A percentile compares a stretch with the other conserved stretches of the same genome.
Evolutionary conservation across 1,284 basidiomycete genomes (phyloP).

Genomic region (Calocybe gambosa): DNA sequence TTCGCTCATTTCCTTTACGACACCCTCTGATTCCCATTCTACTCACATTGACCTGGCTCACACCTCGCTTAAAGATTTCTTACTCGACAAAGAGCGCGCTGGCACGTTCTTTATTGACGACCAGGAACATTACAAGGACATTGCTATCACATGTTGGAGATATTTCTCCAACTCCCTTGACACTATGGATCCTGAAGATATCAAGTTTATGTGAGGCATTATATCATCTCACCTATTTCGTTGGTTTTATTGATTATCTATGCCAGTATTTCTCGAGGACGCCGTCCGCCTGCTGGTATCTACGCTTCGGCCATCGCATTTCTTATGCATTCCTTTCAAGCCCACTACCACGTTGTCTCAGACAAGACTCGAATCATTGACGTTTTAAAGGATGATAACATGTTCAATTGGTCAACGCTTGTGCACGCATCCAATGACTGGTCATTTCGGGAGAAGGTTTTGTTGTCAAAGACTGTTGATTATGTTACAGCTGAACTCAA

Average conservation of each 20-base stretch:
- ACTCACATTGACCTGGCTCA: background rate
- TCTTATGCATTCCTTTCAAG: background rate
- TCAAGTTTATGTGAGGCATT: background rate
- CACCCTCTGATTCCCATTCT: background rate
- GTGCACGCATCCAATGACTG: background rate
- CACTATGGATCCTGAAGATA: background rate
- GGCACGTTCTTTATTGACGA: slow-evolving; percentile 1
- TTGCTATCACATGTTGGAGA: background rate
- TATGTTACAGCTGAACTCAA: background rate
- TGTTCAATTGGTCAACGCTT: background rate
- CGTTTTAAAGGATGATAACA: background rate
- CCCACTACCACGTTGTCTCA: background rate
- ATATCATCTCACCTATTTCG: no score
- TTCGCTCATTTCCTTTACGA: background rate
- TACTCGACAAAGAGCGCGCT: background rate
- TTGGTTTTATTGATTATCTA: no score
- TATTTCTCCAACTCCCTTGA: background rate
- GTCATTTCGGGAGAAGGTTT: background rate
- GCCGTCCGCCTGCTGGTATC: no score
- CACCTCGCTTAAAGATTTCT: slow-evolving; percentile 1
- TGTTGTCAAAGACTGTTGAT: background rate
- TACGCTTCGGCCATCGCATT: background rate
- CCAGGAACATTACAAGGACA: background rate
- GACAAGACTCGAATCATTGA: background rate
- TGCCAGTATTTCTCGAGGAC: background rate